Conservation (phyloP, 139 green algal genomes). For the Eudorina sp. region DNA sequence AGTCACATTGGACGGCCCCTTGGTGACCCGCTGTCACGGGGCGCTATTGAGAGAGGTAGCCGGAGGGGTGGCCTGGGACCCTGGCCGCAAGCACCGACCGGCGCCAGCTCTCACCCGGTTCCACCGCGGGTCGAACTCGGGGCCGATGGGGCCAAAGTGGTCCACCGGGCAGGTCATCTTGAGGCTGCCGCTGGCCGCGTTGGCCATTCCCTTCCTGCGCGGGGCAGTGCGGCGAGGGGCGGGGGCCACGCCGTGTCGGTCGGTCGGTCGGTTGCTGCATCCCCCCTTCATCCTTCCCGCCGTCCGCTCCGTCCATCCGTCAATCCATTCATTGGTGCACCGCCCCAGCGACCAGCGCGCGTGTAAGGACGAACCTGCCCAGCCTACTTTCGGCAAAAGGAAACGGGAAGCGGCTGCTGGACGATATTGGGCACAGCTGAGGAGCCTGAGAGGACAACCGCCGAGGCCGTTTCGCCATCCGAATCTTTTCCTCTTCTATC, state of each 20-base stretch:
- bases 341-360: background rate
- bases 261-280: no score
- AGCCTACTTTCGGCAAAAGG: background rate
- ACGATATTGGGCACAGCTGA: no score
- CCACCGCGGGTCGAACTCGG: constrained; percentile 86
- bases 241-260: no score
- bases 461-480: background rate
- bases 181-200: constrained; percentile 88
- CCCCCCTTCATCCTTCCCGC: background rate
- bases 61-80: no score
- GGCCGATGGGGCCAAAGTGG: constrained; percentile 95
- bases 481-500: no score
- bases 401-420: no score
- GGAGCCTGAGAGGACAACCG: background rate
- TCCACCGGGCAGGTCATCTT: constrained; percentile 91
- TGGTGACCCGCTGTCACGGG: no score
- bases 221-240: no score
- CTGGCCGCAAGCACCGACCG: no score
- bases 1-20: background rate
- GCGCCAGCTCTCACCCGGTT: constrained; percentile 59
- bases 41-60: background rate
- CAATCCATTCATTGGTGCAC: background rate
- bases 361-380: background rate
- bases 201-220: constrained; percentile 84
- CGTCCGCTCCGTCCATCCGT: background rate